Conservation (phyloP, 2,329 filamentous ascomycete genomes). For the Dothiorella sarmentorum region DNA sequence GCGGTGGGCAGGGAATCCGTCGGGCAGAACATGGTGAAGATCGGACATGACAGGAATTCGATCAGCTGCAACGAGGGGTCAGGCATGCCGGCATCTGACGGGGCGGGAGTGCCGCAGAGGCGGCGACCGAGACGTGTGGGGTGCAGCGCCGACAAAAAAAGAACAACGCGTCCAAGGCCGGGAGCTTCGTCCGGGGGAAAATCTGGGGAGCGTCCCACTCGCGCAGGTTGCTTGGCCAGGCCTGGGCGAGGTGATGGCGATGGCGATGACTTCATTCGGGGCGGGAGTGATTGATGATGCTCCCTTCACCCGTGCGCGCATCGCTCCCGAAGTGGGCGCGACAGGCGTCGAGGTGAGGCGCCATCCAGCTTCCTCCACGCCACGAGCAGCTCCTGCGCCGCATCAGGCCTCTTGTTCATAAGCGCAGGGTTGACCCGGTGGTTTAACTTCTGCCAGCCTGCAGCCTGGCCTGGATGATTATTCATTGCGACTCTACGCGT, state of each 20-base stretch:
- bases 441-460: not conserved
- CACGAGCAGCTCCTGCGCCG: not conserved
- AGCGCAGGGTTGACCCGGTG: not conserved
- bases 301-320: slow-evolving; percentile 6
- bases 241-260: not conserved
- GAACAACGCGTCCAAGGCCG: no score
- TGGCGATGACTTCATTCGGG: no score
- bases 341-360: not conserved
- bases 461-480: no score
- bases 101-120: slow-evolving; percentile 3
- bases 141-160: not conserved
- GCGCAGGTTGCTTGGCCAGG: not conserved
- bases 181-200: not conserved
- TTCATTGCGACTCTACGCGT: not conserved
- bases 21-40: slow-evolving; percentile 76
- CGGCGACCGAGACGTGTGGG: not conserved
- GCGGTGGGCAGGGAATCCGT: slow-evolving; percentile 63
- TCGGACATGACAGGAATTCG: slow-evolving; percentile 65
- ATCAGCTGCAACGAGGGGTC: not conserved
- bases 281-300: no score
- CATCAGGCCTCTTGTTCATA: not conserved
- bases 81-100: slow-evolving; percentile 6
- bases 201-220: slow-evolving; percentile 12
- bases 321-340: not conserved
- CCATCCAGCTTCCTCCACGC: not conserved